phyloP scores from a whole-genome alignment of 306 rosid genomes.

The Prunus mongolica region DNA sequence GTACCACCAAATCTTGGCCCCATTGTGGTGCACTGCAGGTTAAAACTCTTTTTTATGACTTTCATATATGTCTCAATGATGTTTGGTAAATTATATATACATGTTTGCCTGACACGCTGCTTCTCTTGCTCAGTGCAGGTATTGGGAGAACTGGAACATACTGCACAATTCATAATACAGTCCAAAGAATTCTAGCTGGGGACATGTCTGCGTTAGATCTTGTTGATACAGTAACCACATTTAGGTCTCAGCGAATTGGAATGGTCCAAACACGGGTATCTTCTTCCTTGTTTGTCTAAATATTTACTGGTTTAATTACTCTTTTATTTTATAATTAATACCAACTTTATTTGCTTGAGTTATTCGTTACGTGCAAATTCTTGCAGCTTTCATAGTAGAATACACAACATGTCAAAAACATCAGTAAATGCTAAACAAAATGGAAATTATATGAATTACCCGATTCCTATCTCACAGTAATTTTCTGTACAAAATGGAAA shows the following conservation, averaged over 20 bases:
- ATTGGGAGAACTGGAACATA: conserved; percentile 96
- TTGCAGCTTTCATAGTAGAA: background rate
- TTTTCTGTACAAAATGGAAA: background rate
- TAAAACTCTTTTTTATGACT: conserved; percentile 27
- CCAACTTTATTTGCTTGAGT: background rate
- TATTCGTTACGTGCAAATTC: background rate
- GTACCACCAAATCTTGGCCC: conserved; percentile 74
- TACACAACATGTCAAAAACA: background rate
- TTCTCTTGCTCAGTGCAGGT: conserved; percentile 81
- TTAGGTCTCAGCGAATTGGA: conserved; percentile 92
- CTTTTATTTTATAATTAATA: background rate
- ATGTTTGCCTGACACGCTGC: conserved; percentile 40
- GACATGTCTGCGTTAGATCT: conserved; percentile 88
- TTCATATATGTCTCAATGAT: background rate
- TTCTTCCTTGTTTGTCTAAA: background rate
- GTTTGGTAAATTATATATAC: background rate
- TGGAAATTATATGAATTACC: background rate
- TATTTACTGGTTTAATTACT: background rate
- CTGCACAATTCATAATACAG: conserved; percentile 83
- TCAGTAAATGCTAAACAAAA: background rate
- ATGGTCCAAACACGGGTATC: conserved; percentile 90
- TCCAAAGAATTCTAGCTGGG: conserved; percentile 85
- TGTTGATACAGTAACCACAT: conserved; percentile 52
- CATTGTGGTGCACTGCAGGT: conserved; percentile 95
- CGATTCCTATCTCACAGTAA: background rate